phyloP scores from a whole-genome alignment of 208 protist species.

The Leishmania mexicana region DNA sequence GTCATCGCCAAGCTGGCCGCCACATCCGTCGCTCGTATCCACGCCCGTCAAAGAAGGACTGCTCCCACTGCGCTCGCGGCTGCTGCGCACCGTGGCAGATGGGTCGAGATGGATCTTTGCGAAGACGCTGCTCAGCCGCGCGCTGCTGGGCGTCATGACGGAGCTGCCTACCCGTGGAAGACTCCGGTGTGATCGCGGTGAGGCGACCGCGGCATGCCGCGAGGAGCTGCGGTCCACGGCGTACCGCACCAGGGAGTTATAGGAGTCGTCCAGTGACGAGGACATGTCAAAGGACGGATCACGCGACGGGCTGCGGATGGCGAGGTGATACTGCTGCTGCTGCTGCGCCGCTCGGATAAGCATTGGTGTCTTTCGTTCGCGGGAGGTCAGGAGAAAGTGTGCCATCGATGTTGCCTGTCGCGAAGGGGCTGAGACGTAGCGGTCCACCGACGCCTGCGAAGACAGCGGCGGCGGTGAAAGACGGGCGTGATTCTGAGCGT shows the following conservation, averaged over 20 bases:
- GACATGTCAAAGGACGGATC: not conserved
- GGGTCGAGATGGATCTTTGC: slow-evolving; percentile 48
- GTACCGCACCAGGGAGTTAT: slow-evolving; percentile 5
- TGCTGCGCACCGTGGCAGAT: slow-evolving; percentile 7
- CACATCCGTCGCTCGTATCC: not conserved
- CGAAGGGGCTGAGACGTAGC: slow-evolving; percentile 70
- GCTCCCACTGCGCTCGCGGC: slow-evolving; percentile 18
- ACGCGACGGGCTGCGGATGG: slow-evolving; percentile 20
- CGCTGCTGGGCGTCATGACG: slow-evolving; percentile 7
- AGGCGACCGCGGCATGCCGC: slow-evolving; percentile 1
- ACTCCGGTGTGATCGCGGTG: slow-evolving; percentile 16
- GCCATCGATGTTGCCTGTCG: slow-evolving; percentile 65
- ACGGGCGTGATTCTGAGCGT: not conserved
- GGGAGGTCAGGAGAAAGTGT: slow-evolving; percentile 81
- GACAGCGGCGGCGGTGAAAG: slow-evolving; percentile 4
- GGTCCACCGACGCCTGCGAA: slow-evolving; percentile 41
- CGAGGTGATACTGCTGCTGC: slow-evolving; percentile 28
- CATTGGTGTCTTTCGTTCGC: slow-evolving; percentile 66
- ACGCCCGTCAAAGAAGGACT: slow-evolving; percentile 8
- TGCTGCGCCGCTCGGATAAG: slow-evolving; percentile 33
- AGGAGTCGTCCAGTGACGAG: slow-evolving; percentile 10
- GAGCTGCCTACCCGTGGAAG: slow-evolving; percentile 19
- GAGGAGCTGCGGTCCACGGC: slow-evolving; percentile 12
- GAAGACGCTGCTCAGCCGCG: slow-evolving; percentile 33
- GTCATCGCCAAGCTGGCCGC: not conserved